phyloP scores from a whole-genome alignment of 176 grass and related monocot genomes.

The Alloteropsis semialata region DNA sequence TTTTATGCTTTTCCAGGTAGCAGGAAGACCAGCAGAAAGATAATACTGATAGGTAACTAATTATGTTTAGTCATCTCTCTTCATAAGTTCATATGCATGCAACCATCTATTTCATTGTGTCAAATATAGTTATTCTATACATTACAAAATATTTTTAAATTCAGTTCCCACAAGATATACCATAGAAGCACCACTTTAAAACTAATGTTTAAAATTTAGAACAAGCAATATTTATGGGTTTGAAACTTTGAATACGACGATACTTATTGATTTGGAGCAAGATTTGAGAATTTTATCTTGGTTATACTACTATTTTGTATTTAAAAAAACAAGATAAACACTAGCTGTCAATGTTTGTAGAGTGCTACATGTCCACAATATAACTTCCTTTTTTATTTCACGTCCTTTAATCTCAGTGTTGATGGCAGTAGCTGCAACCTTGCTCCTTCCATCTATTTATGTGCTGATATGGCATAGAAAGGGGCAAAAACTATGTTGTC shows the following conservation, averaged over 20 bases:
- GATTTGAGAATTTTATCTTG: not conserved
- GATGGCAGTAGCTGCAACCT: not conserved
- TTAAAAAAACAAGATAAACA: not conserved
- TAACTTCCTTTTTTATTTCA: not conserved
- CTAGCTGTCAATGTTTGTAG: not conserved
- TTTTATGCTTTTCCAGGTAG: not conserved
- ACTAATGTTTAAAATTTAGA: not conserved
- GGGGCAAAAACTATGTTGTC: not conserved
- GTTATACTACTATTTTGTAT: not conserved
- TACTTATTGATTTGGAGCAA: not conserved
- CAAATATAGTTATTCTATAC: not conserved
- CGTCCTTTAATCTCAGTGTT: not conserved
- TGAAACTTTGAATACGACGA: not conserved
- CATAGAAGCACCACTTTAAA: not conserved
- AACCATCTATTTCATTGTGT: not conserved
- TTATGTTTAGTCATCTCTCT: not conserved
- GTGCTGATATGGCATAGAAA: not conserved
- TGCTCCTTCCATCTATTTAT: constrained; percentile 25
- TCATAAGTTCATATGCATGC: too few species aligned
- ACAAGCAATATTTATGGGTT: not conserved
- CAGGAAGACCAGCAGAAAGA: not conserved
- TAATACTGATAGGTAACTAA: not conserved
- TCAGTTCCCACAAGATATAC: not conserved
- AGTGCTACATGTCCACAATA: not conserved
- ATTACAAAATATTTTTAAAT: not conserved